A percentile compares a stretch with the other conserved stretches of the same genome.
Conservation (phyloP, 2,329 filamentous ascomycete species). For the Colletotrichum tamarilloi region DNA sequence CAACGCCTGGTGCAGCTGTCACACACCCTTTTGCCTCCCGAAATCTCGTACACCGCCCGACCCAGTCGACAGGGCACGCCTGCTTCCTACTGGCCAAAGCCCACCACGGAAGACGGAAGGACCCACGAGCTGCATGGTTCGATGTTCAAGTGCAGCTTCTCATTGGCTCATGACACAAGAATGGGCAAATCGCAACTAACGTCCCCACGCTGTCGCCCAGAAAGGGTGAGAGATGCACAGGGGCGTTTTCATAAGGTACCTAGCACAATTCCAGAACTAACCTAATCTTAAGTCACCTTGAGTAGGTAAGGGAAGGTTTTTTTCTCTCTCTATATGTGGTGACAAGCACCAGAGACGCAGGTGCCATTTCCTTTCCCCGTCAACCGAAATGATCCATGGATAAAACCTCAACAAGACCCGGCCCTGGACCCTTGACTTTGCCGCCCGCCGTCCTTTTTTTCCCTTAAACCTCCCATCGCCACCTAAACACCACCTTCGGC, state of each 20-base stretch:
- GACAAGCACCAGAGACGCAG: not conserved
- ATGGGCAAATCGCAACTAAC: not conserved
- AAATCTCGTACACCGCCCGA: slow-evolving; percentile 31
- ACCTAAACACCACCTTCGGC: slow-evolving; percentile 11
- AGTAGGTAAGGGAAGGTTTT: no score
- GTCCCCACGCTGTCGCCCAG: not conserved
- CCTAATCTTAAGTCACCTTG: slow-evolving; percentile 5
- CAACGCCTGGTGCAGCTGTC: not conserved
- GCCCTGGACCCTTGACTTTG: slow-evolving; percentile 28
- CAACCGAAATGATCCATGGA: slow-evolving; percentile 39
- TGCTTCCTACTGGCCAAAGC: not conserved
- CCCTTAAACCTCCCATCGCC: slow-evolving; percentile 9
- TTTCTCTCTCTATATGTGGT: slow-evolving; percentile 2
- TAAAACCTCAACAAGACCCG: slow-evolving; percentile 38
- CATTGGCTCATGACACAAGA: slow-evolving; percentile 15
- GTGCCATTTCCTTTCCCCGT: slow-evolving; percentile 34
- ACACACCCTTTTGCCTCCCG: slow-evolving; percentile 19
- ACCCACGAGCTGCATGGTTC: slow-evolving; percentile 27
- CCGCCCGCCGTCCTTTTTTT: slow-evolving; percentile 18
- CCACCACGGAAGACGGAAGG: slow-evolving; percentile 31
- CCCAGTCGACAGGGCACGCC: slow-evolving; percentile 8
- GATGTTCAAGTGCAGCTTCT: slow-evolving; percentile 14
- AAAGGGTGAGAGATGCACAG: slow-evolving; percentile 11
- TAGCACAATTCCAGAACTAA: slow-evolving; percentile 19
- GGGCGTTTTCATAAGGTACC: slow-evolving; percentile 23